These are phyloP conservation scores for Trichoderma sp. DNA, from an alignment of 2,329 filamentous ascomycete species.

Conservation along the genomic window DNA sequence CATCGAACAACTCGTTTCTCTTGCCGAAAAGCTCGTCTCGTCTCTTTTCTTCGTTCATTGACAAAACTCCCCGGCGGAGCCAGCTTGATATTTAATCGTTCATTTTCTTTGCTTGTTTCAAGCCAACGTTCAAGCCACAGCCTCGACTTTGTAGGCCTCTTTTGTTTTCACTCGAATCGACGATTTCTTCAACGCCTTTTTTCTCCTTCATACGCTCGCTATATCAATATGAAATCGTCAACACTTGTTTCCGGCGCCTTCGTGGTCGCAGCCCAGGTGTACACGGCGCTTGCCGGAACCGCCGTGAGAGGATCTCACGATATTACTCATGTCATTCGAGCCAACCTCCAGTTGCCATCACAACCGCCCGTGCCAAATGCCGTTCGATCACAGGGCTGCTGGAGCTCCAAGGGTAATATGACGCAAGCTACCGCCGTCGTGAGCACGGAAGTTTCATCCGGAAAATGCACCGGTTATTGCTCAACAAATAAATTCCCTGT, in stretches of 20 bases:
- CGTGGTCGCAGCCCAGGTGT: constrained; percentile 32
- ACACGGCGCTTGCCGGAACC: constrained; percentile 28
- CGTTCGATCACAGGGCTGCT: constrained; percentile 55
- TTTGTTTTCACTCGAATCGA: background rate
- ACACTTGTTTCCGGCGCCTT: constrained; percentile 33
- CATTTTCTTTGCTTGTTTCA: constrained; percentile 11
- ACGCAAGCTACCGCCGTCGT: constrained; percentile 27
- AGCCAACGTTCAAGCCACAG: background rate
- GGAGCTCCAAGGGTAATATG: constrained; percentile 45
- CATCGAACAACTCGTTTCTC: background rate
- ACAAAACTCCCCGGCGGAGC: constrained; percentile 19
- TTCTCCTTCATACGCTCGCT: constrained; percentile 26
- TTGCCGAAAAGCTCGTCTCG: background rate
- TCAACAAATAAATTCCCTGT: constrained; percentile 45
- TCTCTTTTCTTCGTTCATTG: constrained; percentile 11
- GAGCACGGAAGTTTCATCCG: constrained; percentile 37
- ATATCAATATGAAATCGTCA: constrained; percentile 36
- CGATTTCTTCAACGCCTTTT: background rate
- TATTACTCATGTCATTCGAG: constrained; percentile 10
- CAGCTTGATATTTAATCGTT: constrained; percentile 15
- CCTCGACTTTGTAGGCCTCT: constrained; percentile 4
- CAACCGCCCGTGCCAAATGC: constrained; percentile 39
- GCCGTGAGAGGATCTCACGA: background rate
- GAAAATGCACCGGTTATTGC: constrained; percentile 46
- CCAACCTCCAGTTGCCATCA: constrained; percentile 42